A percentile compares a stretch with the other conserved stretches of the same genome.
Conservation (phyloP, 805 yeast genomes). For the Novakomyces olei region DNA sequence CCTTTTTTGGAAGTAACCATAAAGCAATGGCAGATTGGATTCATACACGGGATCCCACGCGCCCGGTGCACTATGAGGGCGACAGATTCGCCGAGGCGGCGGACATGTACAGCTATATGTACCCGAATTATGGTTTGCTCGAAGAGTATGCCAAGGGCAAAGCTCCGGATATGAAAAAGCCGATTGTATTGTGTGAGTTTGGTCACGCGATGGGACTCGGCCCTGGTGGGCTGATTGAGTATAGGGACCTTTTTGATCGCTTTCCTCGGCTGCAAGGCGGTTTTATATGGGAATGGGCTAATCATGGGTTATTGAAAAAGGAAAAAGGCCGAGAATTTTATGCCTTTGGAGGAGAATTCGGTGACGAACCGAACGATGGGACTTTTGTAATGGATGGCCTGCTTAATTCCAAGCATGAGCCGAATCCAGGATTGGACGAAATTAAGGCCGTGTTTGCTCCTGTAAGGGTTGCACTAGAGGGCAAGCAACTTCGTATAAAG, state of each 20-base stretch:
- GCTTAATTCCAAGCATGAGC: slow-evolving; percentile 15
- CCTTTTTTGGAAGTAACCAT: slow-evolving; percentile 18
- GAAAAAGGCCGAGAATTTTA: slow-evolving; percentile 10
- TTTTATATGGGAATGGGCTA: slow-evolving; percentile 22
- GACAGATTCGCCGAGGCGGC: slow-evolving; percentile 14
- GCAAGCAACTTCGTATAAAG: slow-evolving; percentile 7
- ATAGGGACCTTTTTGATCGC: slow-evolving; percentile 16
- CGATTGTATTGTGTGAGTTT: slow-evolving; percentile 19
- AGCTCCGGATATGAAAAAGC: slow-evolving; percentile 11
- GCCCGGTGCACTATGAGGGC: slow-evolving; percentile 19
- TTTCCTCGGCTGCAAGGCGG: slow-evolving; percentile 18
- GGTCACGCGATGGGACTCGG: slow-evolving; percentile 22
- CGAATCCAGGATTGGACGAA: slow-evolving; percentile 18
- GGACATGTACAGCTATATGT: slow-evolving; percentile 18
- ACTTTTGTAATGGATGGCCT: slow-evolving; percentile 21
- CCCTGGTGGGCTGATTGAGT: slow-evolving; percentile 18
- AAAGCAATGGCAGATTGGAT: slow-evolving; percentile 14
- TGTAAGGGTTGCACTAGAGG: slow-evolving; percentile 6
- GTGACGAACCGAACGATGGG: slow-evolving; percentile 18
- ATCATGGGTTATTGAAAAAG: slow-evolving; percentile 16
- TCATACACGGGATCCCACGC: slow-evolving; percentile 12
- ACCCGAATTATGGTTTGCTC: slow-evolving; percentile 13
- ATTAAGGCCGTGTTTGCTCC: slow-evolving; percentile 18
- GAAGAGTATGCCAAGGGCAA: slow-evolving; percentile 12
- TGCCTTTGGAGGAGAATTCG: slow-evolving; percentile 20